These are phyloP conservation scores for Hymenoscyphus linearis DNA, from an alignment of 2,329 filamentous ascomycete genomes.

Conservation along the genomic window DNA sequence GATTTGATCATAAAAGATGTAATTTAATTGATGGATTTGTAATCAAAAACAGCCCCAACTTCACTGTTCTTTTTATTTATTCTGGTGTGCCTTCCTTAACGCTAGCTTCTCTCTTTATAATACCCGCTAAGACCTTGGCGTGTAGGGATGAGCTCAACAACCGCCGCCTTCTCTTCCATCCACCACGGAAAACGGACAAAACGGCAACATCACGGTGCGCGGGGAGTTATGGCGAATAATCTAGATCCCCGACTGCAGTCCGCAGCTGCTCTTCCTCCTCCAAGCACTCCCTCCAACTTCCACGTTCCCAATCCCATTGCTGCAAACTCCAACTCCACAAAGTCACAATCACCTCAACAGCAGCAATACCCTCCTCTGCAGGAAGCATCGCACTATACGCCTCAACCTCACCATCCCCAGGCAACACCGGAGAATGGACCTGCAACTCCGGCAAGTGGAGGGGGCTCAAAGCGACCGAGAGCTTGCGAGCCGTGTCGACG, in stretches of 20 bases:
- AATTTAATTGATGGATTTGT: too few relatives aligned
- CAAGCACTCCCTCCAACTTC: not conserved
- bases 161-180: not conserved
- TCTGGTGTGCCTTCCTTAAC: too few relatives aligned
- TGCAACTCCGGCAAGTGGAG: conserved; percentile 11
- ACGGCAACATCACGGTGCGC: not conserved
- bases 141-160: not conserved
- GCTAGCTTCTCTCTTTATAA: not conserved
- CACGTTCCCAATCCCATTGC: conserved; percentile 9
- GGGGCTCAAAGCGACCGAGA: conserved; percentile 32
- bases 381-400: conserved; percentile 15
- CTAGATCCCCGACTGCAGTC: conserved; percentile 1
- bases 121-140: not conserved
- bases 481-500: conserved; percentile 39
- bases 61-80: too few relatives aligned
- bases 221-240: not conserved
- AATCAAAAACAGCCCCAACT: too few relatives aligned
- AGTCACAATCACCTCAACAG: conserved; percentile 8
- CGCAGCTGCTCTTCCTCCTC: conserved; percentile 1
- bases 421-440: conserved; percentile 4
- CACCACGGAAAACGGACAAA: not conserved
- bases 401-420: conserved; percentile 21
- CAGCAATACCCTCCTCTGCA: conserved; percentile 10
- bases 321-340: conserved; percentile 6
- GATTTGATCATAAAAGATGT: too few relatives aligned